Evolutionary conservation across 2,329 filamentous ascomycete species (phyloP), one percentile per base, ranked within the genome.

Genomic region (Fusarium lateritium): DNA sequence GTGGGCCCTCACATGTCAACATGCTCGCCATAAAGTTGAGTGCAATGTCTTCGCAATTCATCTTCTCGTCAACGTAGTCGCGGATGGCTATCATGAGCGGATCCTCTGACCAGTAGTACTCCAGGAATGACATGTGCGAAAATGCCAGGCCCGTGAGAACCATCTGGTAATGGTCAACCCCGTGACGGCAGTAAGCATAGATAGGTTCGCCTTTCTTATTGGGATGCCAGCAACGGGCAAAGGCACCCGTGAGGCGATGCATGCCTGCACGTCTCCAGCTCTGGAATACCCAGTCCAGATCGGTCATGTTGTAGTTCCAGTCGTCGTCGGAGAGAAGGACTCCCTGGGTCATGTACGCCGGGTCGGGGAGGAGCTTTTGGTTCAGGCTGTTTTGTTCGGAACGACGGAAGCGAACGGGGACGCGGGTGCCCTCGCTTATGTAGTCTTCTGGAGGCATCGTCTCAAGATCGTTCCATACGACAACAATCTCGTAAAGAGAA

Each of bases 11-110:
- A 24, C 78, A 70, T 0, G 79, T 79, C 28, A 80, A 64, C 43
- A 74, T 67, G 5, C 76, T 75, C 7, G 69, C 62, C 7, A 80
- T 47, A 52, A 72, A 80, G 73, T 81, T 81, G 31, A 81, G 68
- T 10, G 76, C 79, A 19, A 81, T 75, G 33, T 81, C 79, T 52
- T 81, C 79, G 75, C 79, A 81, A 63, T 81, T 80, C 69, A 78
- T 75, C 33, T 72, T 57, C 24, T 75, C 51, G 46, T 81, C 79
- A 17, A 81, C 77, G 26, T 78, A 74, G 1, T 74, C 62, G 6
- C 79, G 78, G 34, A 81, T 72, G 33, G 65, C 60, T 1, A 54
- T 65, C 60, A 76, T 71, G 26, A 72, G 45, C 0, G 60, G 65
- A 36, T 77, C 76, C 2, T 74, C 67, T 1, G 78, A 80, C 3